phyloP scores from a whole-genome alignment of 1,139 yeast species.

The Yamadazyma atmosphaerica region DNA sequence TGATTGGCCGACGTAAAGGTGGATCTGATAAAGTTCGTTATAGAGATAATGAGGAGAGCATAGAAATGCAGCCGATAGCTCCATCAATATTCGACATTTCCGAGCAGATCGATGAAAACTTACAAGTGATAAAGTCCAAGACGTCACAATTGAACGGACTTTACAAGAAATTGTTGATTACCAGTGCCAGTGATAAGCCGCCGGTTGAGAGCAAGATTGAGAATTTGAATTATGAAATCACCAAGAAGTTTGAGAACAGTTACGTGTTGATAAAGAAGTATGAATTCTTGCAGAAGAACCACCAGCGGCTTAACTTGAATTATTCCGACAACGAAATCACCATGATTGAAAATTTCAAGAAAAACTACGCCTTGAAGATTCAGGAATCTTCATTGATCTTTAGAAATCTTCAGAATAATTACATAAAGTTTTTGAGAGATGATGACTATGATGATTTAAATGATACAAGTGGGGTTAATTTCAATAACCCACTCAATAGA shows the following conservation, averaged over 20 bases:
- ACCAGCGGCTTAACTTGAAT: slow-evolving; percentile 31
- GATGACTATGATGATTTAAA: slow-evolving; percentile 55
- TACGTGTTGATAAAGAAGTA: slow-evolving; percentile 73
- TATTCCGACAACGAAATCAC: slow-evolving; percentile 53
- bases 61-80: slow-evolving; percentile 59
- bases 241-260: slow-evolving; percentile 72
- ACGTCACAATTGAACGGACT: slow-evolving; percentile 61
- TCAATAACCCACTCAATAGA: slow-evolving; percentile 20
- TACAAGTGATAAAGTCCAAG: slow-evolving; percentile 49
- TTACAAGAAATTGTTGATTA: slow-evolving; percentile 80
- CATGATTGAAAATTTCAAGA: slow-evolving; percentile 78
- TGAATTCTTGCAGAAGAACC: slow-evolving; percentile 48
- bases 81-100: slow-evolving; percentile 80
- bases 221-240: slow-evolving; percentile 68
- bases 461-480: slow-evolving; percentile 6
- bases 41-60: slow-evolving; percentile 21
- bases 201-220: slow-evolving; percentile 70
- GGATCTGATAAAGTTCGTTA: slow-evolving; percentile 8
- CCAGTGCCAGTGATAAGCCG: slow-evolving; percentile 79
- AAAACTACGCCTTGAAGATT: slow-evolving; percentile 79
- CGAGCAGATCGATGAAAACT: slow-evolving; percentile 64
- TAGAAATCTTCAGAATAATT: slow-evolving; percentile 84
- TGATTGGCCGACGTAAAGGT: slow-evolving; percentile 30
- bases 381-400: slow-evolving; percentile 77
- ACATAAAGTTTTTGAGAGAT: slow-evolving; percentile 71